phyloP scores from a whole-genome alignment of 2,329 filamentous ascomycete genomes.

The Ceratocystis smalleyi region DNA sequence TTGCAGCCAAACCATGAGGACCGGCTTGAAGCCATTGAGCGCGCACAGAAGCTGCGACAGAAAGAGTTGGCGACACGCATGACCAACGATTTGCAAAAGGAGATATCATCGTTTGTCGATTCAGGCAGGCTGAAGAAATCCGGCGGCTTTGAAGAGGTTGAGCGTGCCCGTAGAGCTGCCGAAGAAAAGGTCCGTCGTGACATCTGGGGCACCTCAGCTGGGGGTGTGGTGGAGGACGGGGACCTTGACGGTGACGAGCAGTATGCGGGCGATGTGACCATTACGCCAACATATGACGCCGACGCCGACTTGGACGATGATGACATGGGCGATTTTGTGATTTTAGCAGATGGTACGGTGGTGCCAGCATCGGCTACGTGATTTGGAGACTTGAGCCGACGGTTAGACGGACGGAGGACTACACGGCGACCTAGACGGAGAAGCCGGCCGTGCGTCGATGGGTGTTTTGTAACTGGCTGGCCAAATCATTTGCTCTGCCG shows the following conservation, averaged over 20 bases:
- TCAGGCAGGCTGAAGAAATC: conserved; percentile 92
- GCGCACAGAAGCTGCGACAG: conserved; percentile 82
- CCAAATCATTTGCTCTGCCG: background rate
- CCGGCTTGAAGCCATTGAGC: conserved; percentile 84
- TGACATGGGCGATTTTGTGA: conserved; percentile 16
- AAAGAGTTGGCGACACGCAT: conserved; percentile 68
- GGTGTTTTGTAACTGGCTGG: background rate
- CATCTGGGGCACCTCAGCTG: conserved; percentile 44
- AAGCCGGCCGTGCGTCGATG: background rate
- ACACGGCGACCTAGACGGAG: no score
- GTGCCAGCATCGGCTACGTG: conserved; percentile 4
- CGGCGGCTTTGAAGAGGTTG: conserved; percentile 85
- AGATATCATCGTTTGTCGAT: conserved; percentile 70
- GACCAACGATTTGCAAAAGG: conserved; percentile 65
- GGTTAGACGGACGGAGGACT: no score
- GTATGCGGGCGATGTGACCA: conserved; percentile 2
- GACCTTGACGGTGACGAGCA: conserved; percentile 20
- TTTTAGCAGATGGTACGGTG: conserved; percentile 15
- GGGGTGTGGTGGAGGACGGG: conserved; percentile 27
- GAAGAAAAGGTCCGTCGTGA: conserved; percentile 77
- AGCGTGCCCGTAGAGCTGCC: conserved; percentile 66
- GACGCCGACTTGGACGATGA: conserved; percentile 10
- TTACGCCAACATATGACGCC: conserved; percentile 4
- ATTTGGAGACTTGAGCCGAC: background rate
- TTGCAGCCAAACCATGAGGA: conserved; percentile 89